These are phyloP conservation scores for Aspergillus proliferans DNA, from an alignment of 2,329 filamentous ascomycete genomes.

Conservation along the genomic window DNA sequence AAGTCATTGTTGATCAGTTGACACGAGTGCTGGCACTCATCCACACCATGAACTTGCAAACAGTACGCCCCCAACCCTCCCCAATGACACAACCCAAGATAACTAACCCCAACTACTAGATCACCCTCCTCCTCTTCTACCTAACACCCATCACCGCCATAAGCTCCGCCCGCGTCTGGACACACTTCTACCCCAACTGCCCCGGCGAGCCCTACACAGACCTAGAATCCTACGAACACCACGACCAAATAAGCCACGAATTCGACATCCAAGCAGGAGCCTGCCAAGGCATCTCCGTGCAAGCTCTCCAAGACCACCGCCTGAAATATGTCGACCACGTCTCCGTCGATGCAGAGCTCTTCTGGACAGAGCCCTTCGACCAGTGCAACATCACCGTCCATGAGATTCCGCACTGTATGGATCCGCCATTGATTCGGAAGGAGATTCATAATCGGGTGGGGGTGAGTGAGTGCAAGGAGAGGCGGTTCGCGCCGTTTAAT, in stretches of 20 bases:
- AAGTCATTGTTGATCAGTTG: too few species aligned
- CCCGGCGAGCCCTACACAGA: conserved; percentile 15
- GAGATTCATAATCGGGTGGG: conserved; percentile 15
- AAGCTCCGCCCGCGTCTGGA: conserved; percentile 22
- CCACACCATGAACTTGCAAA: not conserved
- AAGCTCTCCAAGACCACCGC: conserved; percentile 13
- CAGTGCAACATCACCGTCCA: conserved; percentile 28
- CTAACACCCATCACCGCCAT: conserved; percentile 13
- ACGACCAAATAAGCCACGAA: conserved; percentile 16
- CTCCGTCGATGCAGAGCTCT: conserved; percentile 21
- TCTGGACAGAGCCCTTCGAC: conserved; percentile 11
- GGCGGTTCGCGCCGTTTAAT: conserved; percentile 19
- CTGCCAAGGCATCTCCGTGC: conserved; percentile 22
- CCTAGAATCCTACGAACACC: conserved; percentile 18
- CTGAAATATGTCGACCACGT: conserved; percentile 17
- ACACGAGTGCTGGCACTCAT: not conserved
- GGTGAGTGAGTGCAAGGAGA: conserved; percentile 18
- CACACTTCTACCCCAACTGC: conserved; percentile 26
- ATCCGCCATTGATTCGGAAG: conserved; percentile 21
- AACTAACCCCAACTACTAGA: not conserved
- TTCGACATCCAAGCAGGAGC: conserved; percentile 15
- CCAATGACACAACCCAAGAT: not conserved
- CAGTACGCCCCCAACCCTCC: not conserved
- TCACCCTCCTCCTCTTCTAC: conserved; percentile 14
- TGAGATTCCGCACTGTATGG: conserved; percentile 26